Evolutionary conservation across 2,329 filamentous ascomycete species (phyloP), one percentile per base, ranked within the genome.

Genomic region (Aspergillus sp.): DNA sequence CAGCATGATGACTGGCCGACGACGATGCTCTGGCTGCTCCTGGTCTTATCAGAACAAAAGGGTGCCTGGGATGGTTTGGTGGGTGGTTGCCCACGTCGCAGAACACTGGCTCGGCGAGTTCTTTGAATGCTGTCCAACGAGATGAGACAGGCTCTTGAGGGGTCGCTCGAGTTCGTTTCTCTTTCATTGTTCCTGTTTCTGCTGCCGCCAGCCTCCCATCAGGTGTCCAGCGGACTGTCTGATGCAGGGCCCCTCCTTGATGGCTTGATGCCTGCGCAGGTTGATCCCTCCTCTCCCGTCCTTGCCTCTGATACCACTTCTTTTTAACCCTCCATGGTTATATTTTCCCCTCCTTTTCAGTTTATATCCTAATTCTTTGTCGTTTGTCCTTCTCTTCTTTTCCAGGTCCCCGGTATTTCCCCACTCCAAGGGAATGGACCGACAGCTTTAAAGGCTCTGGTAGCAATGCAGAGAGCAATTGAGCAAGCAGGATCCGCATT

Each of bases 401-500:
- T 24, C 50, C 44, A 52, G 55, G 45, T 59, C 53, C 48, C 49
- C 41, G 40, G 49, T 39, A 46, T 47, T 43, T 35, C 56, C 55
- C 54, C 65, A 59, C 66, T 55, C 58, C 24, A 63, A 63, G 64
- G 66, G 60, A 57, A 73, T 72, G 70, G 68, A 65, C 61, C 65
- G 61, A 60, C 54, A 57, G 59, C 52, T 57, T 52, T 58, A 64
- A 67, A 31, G 3, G 70, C 70, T 67, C 67, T 67, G 68, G 70
- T 62, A 70, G 72, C 70, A 52, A 74, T 72, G 66, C 69, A 64
- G 62, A 65, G 66, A 62, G 69, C 65, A 69, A 65, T 72, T 55
- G 70, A 73, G 66, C 73, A 72, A 69, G 73, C 71, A 66, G 73
- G 70, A 61, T 74, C 73, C 64, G 62, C 70, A 60, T 70, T 76